A percentile compares a stretch with the other conserved stretches of the same genome.
These are phyloP conservation scores for Populus hybrid DNA, from an alignment of 441 rosid genomes.

Conservation along the genomic window DNA sequence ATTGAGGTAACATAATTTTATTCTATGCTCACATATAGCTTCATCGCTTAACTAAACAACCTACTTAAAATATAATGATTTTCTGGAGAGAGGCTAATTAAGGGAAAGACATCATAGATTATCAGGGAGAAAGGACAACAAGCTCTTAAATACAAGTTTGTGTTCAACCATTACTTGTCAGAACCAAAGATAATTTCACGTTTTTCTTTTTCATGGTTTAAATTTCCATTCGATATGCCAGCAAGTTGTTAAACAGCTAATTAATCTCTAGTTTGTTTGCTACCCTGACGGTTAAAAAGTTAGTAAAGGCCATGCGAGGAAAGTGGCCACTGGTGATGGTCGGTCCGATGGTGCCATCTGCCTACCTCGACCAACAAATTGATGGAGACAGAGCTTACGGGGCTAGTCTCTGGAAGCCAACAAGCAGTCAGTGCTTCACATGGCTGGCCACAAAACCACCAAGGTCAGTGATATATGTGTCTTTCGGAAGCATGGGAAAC, in stretches of 20 bases:
- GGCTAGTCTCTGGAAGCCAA: constrained; percentile 31
- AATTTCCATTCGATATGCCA: neutral
- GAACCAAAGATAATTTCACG: neutral
- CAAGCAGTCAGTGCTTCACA: constrained; percentile 22
- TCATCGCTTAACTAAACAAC: neutral
- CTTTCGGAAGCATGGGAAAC: constrained; percentile 64
- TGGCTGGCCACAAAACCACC: constrained; percentile 38
- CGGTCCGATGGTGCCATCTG: constrained; percentile 47
- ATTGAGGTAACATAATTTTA: constrained; percentile 26
- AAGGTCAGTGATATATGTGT: constrained; percentile 45
- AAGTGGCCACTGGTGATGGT: constrained; percentile 34
- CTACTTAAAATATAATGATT: neutral
- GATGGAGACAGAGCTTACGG: constrained; percentile 43
- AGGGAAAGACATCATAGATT: neutral
- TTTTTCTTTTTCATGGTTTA: neutral
- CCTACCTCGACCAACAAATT: constrained; percentile 38
- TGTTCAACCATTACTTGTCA: neutral
- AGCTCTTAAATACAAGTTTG: neutral
- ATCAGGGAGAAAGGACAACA: neutral
- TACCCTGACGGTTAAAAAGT: constrained; percentile 23
- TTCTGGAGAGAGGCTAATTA: neutral
- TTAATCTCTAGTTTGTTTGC: neutral
- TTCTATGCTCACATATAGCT: neutral
- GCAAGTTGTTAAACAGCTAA: neutral
- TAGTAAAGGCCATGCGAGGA: constrained; percentile 27